phyloP scores from a whole-genome alignment of 768 basidiomycete species.

The Clathrus columnatus region DNA sequence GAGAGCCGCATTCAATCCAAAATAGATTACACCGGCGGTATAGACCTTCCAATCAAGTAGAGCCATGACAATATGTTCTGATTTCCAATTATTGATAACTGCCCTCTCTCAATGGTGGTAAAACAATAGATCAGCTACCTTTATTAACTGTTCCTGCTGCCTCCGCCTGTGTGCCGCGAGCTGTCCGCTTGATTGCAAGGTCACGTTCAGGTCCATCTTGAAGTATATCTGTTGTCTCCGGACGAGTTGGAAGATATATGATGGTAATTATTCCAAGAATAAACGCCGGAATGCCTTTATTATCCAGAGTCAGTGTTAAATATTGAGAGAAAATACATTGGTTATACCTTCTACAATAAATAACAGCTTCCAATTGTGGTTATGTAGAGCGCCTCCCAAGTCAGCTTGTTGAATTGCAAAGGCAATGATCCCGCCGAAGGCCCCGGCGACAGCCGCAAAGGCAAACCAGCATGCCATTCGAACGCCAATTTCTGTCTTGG shows the following conservation, averaged over 20 bases:
- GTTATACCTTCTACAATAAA: constrained; percentile 63
- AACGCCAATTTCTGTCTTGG: constrained; percentile 61
- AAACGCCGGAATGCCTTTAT: constrained; percentile 58
- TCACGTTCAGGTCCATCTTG: constrained; percentile 27
- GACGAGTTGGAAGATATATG: constrained; percentile 57
- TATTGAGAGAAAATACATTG: not conserved
- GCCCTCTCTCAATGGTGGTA: not conserved
- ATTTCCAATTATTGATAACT: not conserved
- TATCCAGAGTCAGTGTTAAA: not conserved
- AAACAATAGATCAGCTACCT: constrained; percentile 27
- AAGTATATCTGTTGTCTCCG: constrained; percentile 58
- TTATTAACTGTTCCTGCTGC: constrained; percentile 55
- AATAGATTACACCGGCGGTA: constrained; percentile 63
- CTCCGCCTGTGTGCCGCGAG: constrained; percentile 58
- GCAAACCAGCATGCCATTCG: constrained; percentile 79
- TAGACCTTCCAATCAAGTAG: constrained; percentile 71
- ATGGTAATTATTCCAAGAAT: constrained; percentile 50
- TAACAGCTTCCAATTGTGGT: constrained; percentile 52
- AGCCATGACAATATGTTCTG: constrained; percentile 56
- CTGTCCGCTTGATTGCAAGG: constrained; percentile 60
- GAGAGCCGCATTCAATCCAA: constrained; percentile 66
- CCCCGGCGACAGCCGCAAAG: constrained; percentile 76
- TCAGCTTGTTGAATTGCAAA: constrained; percentile 65
- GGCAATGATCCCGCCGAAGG: constrained; percentile 75
- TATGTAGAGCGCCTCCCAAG: constrained; percentile 18